Base-by-base conservation (phyloP, 257 asterid species). In the Solanum paucissectum region DNA sequence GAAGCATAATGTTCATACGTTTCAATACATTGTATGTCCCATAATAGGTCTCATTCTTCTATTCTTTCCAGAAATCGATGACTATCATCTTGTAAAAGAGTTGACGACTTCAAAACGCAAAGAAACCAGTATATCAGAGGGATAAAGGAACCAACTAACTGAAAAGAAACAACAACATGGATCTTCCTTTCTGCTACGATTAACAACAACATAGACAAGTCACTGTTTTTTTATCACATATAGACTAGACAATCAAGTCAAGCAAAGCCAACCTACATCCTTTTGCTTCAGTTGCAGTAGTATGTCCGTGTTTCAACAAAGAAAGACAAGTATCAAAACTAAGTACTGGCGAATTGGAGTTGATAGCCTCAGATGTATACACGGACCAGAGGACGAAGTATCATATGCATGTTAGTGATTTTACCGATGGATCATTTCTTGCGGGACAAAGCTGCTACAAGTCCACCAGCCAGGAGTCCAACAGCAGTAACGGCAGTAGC, bases 401-500 rank as follows among this genome's bases (percentile, higher is more conserved):
- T 16, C 62, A 38, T 66, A 85, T 66, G 81, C 77, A 66, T 37
- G 62, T 42, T 85, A 38, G 32, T 85, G 42, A 38, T 52, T 52
- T 49, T 71, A 10, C 34, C 4, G 29, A 86, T 42, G 86, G 66
- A 44, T 58, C 64, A 87, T 82, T 83, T 81, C 73, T 69, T 87
- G 89, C 87, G 89, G 23, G 89, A 42, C 25, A 87, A 69, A 27
- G 89, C 89, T 1, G 89, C 83, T 16, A 58, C 87, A 42, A 87
- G 36, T 42, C 89, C 89, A 87, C 89, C 89, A 32, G 89, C 83
- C 25, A 87, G 38, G 66, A 87, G 82, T 44, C 89, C 87, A 29
- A 87, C 89, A 32, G 87, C 89, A 44, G 89, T 87, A 2, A 87
- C 87, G 25, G 89, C 89, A 32, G 89, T 87, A 34, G 89, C 89